These are phyloP conservation scores for Yarrowia porcina DNA, from an alignment of 805 yeast species.

Conservation along the genomic window DNA sequence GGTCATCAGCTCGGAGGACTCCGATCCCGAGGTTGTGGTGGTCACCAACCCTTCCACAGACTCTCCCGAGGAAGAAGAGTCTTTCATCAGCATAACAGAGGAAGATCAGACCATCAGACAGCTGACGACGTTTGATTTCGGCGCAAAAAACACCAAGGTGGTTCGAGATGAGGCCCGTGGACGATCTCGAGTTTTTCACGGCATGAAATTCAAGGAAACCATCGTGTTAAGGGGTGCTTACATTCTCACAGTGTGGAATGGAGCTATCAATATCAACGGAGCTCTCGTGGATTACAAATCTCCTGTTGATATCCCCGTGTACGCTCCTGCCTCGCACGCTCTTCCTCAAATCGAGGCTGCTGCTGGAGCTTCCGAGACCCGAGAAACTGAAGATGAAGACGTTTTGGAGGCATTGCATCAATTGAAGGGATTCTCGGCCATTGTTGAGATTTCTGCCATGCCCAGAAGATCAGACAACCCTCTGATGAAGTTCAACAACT, in stretches of 20 bases:
- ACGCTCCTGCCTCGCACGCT: slow-evolving; percentile 7
- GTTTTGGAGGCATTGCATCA: not conserved
- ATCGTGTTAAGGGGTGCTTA: slow-evolving; percentile 16
- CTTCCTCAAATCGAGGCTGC: slow-evolving; percentile 18
- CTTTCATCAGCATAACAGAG: not conserved
- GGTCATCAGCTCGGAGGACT: not conserved
- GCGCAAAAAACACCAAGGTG: not conserved
- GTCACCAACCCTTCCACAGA: not conserved
- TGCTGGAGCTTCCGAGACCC: slow-evolving; percentile 3
- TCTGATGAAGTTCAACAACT: not conserved
- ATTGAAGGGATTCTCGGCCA: not conserved
- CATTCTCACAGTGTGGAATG: slow-evolving; percentile 9
- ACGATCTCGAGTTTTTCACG: not conserved
- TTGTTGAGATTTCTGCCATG: slow-evolving; percentile 12
- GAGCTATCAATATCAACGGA: slow-evolving; percentile 11
- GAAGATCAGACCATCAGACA: not conserved
- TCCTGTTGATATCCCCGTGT: slow-evolving; percentile 3
- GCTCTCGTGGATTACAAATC: not conserved
- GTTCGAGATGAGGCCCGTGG: slow-evolving; percentile 5
- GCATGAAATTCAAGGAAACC: slow-evolving; percentile 20
- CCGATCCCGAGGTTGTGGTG: slow-evolving; percentile 11
- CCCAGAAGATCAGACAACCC: not conserved
- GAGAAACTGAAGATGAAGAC: not conserved
- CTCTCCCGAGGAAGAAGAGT: not conserved
- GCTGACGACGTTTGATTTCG: not conserved